Base-by-base conservation (phyloP, 2,329 filamentous ascomycete genomes). In the Grosmannia serpens region DNA sequence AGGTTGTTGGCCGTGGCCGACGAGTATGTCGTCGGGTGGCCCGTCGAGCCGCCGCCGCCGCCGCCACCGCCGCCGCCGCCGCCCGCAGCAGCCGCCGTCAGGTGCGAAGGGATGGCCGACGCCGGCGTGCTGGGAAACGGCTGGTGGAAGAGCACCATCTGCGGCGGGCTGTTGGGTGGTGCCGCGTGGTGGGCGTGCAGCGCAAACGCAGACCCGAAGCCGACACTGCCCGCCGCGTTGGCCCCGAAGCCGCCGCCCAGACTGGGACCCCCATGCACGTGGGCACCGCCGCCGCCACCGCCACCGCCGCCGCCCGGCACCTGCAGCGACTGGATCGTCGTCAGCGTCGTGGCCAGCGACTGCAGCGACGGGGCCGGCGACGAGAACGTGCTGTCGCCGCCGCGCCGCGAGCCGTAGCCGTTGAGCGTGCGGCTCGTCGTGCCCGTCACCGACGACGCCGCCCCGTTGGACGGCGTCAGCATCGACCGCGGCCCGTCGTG, bases 1-100 rank as follows among this genome's bases (percentile, higher is more conserved):
- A 92, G 78, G 65, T 89, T 89, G 71, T 91, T 91, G 56, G 89
- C 88, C 0, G 87, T 92, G 1, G 88, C 88, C n/a, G 81, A 82
- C 55, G 78, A 81, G 70, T 92, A 92, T 0, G 87, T 91, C 6
- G 84, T 81, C 2, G 87, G 87, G 64, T 85, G 80, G 56, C 74
- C 66, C 67, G 71, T 63, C 38, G 57, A 53, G 26, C 54, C n/a
- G 5, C 5, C 10, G 29, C 29, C 10, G 29, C 35, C 7, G 35
- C 2, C 7, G 35, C n/a, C n/a, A n/a, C n/a, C n/a, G 26, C 54
- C n/a, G 5, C 5, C 10, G 29, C 29, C 10, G 29, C 35, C 7
- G 35, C 2, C 7, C n/a, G 56, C 55, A 27, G 35, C 50, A 15
- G 70, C 68, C 24, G 69, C 82, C 1, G 77, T 80, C 31, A 89